phyloP scores from a whole-genome alignment of 2,329 filamentous ascomycete species.

The Cucurbitaria berberidis region DNA sequence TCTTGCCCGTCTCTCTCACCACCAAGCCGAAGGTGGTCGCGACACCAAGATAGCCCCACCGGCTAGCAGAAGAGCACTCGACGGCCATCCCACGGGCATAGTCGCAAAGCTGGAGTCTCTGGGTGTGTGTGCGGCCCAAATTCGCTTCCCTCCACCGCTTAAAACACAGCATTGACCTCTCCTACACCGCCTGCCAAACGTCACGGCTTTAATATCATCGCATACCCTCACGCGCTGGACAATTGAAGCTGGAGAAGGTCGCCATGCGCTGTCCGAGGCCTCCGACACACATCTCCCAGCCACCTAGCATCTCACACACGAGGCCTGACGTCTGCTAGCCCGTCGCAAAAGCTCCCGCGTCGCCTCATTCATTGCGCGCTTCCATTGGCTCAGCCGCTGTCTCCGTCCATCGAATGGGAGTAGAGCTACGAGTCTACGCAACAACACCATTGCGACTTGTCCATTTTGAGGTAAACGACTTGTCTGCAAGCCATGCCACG shows the following conservation, averaged over 20 bases:
- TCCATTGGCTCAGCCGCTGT: conserved; percentile 41
- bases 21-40: conserved; percentile 20
- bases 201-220: conserved; percentile 44
- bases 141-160: conserved; percentile 35
- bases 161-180: conserved; percentile 48
- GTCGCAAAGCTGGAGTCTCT: conserved; percentile 19
- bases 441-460: conserved; percentile 37
- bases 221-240: conserved; percentile 37
- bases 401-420: conserved; percentile 44
- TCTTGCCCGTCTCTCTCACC: conserved; percentile 30
- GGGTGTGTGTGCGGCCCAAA: conserved; percentile 26
- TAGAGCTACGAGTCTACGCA: conserved; percentile 28
- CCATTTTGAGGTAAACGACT: conserved; percentile 41
- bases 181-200: conserved; percentile 48
- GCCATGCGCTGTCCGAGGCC: conserved; percentile 48
- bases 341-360: conserved; percentile 37
- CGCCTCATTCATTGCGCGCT: conserved; percentile 37
- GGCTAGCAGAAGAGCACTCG: conserved; percentile 12
- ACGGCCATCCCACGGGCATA: conserved; percentile 22
- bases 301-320: conserved; percentile 36
- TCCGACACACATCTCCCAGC: conserved; percentile 40
- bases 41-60: conserved; percentile 18
- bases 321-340: conserved; percentile 46
- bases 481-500: conserved; percentile 31
- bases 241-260: conserved; percentile 40